Conservation (phyloP, 2,329 filamentous ascomycete species). For the Fonsecaea multimorphosa region DNA sequence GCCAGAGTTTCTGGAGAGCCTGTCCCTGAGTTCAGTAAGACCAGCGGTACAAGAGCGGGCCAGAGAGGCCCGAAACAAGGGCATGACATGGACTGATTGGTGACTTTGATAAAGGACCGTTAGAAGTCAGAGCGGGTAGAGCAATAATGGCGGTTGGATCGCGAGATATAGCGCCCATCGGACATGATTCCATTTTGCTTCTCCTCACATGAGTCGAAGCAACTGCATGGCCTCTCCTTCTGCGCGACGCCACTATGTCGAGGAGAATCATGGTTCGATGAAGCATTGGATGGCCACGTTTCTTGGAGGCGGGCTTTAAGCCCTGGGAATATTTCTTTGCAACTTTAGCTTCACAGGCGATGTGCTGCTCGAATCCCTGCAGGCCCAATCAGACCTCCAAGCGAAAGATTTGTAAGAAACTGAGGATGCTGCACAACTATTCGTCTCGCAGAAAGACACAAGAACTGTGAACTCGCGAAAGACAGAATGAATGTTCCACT, state of each 20-base stretch:
- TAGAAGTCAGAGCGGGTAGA: constrained; percentile 11
- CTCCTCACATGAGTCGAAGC: neutral
- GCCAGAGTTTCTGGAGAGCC: neutral
- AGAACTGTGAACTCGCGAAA: neutral
- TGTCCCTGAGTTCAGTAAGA: neutral
- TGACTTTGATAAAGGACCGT: constrained; percentile 9
- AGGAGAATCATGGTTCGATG: neutral
- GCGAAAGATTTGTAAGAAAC: neutral
- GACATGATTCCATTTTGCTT: neutral
- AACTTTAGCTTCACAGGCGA: neutral
- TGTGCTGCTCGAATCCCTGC: neutral
- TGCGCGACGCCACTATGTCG: neutral
- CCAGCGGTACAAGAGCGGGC: neutral
- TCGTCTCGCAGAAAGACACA: constrained; percentile 1
- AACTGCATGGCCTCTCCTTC: neutral
- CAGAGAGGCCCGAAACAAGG: neutral
- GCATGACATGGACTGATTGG: constrained; percentile 10
- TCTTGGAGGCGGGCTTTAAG: neutral
- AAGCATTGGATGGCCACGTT: constrained; percentile 8
- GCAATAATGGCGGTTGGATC: constrained; percentile 7
- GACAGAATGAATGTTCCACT: neutral
- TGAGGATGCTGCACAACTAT: neutral
- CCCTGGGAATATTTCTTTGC: neutral
- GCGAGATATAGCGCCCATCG: neutral
- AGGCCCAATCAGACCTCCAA: neutral